A percentile compares a stretch with the other conserved stretches of the same genome.
These are phyloP conservation scores for Torulaspora microellipsoides DNA, from an alignment of 805 yeast genomes.

Conservation along the genomic window DNA sequence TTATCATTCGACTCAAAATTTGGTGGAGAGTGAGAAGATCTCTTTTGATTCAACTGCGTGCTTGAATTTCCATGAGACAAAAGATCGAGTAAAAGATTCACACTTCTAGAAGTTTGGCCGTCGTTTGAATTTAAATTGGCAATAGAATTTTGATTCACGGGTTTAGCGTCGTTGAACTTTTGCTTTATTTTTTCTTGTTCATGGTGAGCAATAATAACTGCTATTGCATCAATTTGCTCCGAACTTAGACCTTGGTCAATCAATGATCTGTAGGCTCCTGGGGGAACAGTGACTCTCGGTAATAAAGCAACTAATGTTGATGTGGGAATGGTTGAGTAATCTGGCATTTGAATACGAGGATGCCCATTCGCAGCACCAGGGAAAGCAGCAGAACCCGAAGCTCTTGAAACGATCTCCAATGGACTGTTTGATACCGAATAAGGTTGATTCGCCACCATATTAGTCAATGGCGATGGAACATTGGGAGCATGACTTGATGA, in stretches of 20 bases:
- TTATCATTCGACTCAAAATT: too few species aligned
- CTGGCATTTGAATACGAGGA: constrained; percentile 28
- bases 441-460: constrained; percentile 15
- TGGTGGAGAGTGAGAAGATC: too few species aligned
- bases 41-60: too few species aligned
- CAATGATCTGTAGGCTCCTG: constrained; percentile 62
- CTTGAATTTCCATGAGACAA: background rate
- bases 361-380: constrained; percentile 2
- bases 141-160: too few species aligned
- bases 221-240: constrained; percentile 67
- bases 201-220: constrained; percentile 70
- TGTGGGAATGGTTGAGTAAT: constrained; percentile 31
- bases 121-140: constrained; percentile 49
- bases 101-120: constrained; percentile 4
- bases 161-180: constrained; percentile 35
- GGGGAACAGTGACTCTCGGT: constrained; percentile 66
- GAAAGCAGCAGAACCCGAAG: constrained; percentile 1
- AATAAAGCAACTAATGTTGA: constrained; percentile 39
- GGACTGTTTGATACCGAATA: constrained; percentile 12
- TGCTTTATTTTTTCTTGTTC: constrained; percentile 35
- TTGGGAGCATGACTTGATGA: constrained; percentile 8
- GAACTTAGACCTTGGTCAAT: constrained; percentile 61
- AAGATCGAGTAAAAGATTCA: constrained; percentile 5
- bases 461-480: constrained; percentile 21
- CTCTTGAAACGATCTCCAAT: constrained; percentile 2